Evolutionary conservation across 768 basidiomycete genomes (phyloP).

Genomic region (Phlegmacium glaucopus): DNA sequence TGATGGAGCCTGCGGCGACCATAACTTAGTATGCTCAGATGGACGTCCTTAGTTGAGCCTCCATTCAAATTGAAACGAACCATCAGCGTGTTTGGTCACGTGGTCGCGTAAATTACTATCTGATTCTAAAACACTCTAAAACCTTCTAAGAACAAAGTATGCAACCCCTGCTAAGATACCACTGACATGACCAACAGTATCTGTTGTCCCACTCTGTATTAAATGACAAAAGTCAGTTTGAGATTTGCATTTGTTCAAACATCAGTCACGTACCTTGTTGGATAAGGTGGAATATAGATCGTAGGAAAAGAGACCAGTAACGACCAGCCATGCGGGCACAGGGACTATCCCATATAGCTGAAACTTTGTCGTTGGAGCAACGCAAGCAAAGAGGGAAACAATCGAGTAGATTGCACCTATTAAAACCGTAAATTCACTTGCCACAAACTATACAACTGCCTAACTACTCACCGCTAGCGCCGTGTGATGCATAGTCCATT

Average conservation of each 20-base stretch:
- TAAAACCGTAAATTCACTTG: neutral
- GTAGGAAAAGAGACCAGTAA: slow-evolving; percentile 62
- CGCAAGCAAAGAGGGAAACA: slow-evolving; percentile 69
- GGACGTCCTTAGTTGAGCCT: neutral
- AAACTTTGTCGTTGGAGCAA: slow-evolving; percentile 63
- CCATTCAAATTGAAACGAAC: slow-evolving; percentile 25
- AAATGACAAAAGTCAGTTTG: neutral
- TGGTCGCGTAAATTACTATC: no score
- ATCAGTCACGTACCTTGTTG: slow-evolving; percentile 30
- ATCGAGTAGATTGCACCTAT: slow-evolving; percentile 70
- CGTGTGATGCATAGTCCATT: slow-evolving; percentile 43
- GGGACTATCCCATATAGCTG: slow-evolving; percentile 75
- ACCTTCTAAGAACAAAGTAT: slow-evolving; percentile 45
- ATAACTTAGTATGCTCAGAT: slow-evolving; percentile 31
- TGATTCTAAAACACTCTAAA: slow-evolving; percentile 24
- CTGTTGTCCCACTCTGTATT: slow-evolving; percentile 45
- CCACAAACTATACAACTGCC: neutral
- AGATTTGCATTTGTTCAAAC: neutral
- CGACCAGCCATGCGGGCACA: slow-evolving; percentile 74
- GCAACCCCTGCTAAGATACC: slow-evolving; percentile 60
- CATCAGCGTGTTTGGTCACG: slow-evolving; percentile 37
- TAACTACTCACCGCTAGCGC: slow-evolving; percentile 66
- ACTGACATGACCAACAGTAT: slow-evolving; percentile 68
- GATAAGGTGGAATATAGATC: slow-evolving; percentile 48
- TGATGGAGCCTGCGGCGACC: slow-evolving; percentile 86